Conservation (phyloP, 1,139 yeast genomes). For the Meyerozyma elateridarum region DNA sequence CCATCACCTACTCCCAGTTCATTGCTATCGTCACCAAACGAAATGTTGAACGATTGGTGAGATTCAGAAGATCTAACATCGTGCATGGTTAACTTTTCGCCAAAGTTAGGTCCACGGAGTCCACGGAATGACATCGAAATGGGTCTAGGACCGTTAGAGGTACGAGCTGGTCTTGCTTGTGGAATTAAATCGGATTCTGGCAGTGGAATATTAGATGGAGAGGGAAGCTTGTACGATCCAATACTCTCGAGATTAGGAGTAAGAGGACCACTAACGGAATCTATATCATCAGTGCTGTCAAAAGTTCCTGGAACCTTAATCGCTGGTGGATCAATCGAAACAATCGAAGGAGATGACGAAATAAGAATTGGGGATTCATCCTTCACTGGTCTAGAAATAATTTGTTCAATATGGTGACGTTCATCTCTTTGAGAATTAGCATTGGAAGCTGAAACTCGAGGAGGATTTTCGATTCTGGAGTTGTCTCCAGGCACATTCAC, state of each 20-base stretch:
- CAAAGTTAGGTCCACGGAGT: constrained; percentile 53
- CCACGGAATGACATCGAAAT: constrained; percentile 68
- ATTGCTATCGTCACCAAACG: constrained; percentile 27
- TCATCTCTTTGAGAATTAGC: too few species aligned
- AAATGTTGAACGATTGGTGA: constrained; percentile 41
- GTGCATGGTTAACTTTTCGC: constrained; percentile 27
- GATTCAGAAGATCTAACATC: constrained; percentile 33
- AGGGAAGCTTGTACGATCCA: constrained; percentile 1
- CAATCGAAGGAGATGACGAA: too few species aligned
- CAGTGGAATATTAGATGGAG: constrained; percentile 1
- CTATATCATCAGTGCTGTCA: too few species aligned
- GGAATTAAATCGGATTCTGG: neutral
- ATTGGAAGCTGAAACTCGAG: too few species aligned
- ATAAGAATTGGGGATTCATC: too few species aligned
- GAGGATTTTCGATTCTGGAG: too few species aligned
- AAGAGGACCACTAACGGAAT: neutral
- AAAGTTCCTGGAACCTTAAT: neutral
- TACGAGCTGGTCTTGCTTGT: neutral
- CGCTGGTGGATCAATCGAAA: neutral
- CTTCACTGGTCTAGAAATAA: too few species aligned
- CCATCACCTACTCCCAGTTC: constrained; percentile 14
- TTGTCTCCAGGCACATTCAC: too few species aligned
- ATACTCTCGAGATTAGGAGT: constrained; percentile 3
- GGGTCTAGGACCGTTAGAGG: constrained; percentile 35
- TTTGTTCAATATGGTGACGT: too few species aligned